Percentiles rank a stretch among this genome's conserved stretches.
phyloP scores from a whole-genome alignment of 2,329 filamentous ascomycete species.

The Nakataea oryzae region DNA sequence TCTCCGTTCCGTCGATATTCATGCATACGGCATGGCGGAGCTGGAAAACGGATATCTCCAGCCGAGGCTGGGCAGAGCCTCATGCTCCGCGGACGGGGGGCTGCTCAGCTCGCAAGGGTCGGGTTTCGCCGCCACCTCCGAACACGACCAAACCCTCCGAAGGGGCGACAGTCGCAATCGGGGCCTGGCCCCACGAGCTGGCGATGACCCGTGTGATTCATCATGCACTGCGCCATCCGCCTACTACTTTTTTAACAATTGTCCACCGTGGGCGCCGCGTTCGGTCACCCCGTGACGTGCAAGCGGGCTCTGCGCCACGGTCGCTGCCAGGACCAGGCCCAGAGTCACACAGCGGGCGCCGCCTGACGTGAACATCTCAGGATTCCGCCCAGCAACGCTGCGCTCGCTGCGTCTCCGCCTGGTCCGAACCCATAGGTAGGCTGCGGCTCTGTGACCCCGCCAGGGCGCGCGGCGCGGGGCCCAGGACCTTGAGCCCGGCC shows the following conservation, averaged over 20 bases:
- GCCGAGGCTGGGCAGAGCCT: background rate
- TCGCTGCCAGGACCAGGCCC: background rate
- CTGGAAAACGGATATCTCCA: background rate
- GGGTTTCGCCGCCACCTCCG: background rate
- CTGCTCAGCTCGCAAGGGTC: no score
- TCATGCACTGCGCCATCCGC: background rate
- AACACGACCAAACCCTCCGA: background rate
- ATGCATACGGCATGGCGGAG: background rate
- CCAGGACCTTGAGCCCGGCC: background rate
- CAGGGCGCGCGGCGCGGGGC: background rate
- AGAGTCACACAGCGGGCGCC: no score
- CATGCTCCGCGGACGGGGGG: no score
- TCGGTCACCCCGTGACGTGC: background rate
- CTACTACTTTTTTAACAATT: background rate
- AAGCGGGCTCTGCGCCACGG: background rate
- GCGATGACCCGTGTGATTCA: background rate
- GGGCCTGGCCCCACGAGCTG: background rate
- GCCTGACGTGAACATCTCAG: no score
- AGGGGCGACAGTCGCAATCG: background rate
- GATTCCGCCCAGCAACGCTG: background rate
- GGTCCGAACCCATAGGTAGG: background rate
- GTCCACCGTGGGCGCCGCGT: background rate
- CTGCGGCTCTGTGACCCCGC: no score
- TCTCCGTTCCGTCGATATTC: background rate
- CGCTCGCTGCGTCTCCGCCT: no score